Evolutionary conservation across 228 moss, liverwort and hornwort genomes (phyloP), one percentile per base, ranked within the genome.

Genomic region (Sphagnum magellanicum): DNA sequence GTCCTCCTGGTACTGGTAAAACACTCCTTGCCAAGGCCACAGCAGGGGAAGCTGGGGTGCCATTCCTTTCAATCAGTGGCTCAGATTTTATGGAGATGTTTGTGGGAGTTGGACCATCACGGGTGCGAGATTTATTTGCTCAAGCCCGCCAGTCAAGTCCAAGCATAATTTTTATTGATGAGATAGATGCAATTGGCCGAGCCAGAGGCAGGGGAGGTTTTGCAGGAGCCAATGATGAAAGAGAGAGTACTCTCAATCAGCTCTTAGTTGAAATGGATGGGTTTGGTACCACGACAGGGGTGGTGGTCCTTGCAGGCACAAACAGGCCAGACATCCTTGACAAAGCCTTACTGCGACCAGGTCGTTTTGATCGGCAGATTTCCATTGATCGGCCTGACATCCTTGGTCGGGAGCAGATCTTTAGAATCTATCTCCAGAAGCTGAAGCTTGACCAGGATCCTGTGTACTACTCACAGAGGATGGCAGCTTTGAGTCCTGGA

Each of bases 51-150:
- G 98, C 98, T 67, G 94, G 88, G 70, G 98, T 98, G 63, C 98
- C 94, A 50, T 98, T 98, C 72, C 93, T 98, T 68, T 93, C 98
- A 50, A 98, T 98, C 62, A 98, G 98, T 78, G 98, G 98, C 50
- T 98, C 94, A 32, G 94, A 98, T 78, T 98, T 98, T 48, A 98
- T 98, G 98, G 98, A 93, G 68, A 98, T 98, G 94, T 98, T 98
- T 83, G 94, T 93, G 48, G 98, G 98, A 63, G 94, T 98, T 52
- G 98, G 98, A 61, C 98, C 98, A 55, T 98, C 98, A 66, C 91
- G 98, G 73, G 98, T 98, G 10, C 90, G 98, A 47, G 98, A 98
- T 77, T 82, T 98, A 49, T 98, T 98, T 77, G 92, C 98, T 16
- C 98, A 98, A 83, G 98, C 98, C 49, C 82, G 98, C 70, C 94